Base-by-base conservation (phyloP, 108 stramenopile genomes). In the Nitzschia palea region DNA sequence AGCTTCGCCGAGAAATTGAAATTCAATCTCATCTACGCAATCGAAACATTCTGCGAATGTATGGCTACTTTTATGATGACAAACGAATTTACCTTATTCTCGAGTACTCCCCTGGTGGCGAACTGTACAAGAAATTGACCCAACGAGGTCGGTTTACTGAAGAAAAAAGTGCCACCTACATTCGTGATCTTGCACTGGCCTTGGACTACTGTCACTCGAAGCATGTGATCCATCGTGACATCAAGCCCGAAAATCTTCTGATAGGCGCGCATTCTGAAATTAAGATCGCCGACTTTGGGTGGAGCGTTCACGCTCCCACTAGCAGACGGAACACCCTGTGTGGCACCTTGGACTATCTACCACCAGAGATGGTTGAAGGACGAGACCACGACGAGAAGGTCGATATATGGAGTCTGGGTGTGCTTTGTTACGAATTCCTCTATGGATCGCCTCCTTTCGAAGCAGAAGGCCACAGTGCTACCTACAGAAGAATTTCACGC, bases 201-300 rank as follows among this genome's bases (percentile, higher is more conserved):
- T 71, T 99, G 27, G 61, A 71, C 50, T 97, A 96, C 81, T 97
- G 97, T 73, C 99, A 99, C 79, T 62, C 59, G 42, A 98, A 97
- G 65, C 97, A 98, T 55, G 96, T 98, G 2, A 98, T 99, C 59
- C 99, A 99, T 70, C 85, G 99, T 23, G 98, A 99, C 69, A 98
- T 99, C 80, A 99, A 99, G 73, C 99, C 99, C 14, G 98, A 99
- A 70, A 99, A 99, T 71, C 80, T 99, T 4, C 70, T 99, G 20
- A 48, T 99, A 23, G 98, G 96, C 5, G 83, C 90, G 26, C 68
- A 86, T 47, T 90, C 92, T 22, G 97, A 98, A 64, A 86, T 99
- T 37, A 99, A 99, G 83, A 97, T 99, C 67, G 99, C 99, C 10
- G 99, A 99, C 78, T 99, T 99, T 73, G 99, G 99, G 26, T 99